Evolutionary conservation across 495 filamentous ascomycete genomes (phyloP).

Genomic region (Penicillium angulare): DNA sequence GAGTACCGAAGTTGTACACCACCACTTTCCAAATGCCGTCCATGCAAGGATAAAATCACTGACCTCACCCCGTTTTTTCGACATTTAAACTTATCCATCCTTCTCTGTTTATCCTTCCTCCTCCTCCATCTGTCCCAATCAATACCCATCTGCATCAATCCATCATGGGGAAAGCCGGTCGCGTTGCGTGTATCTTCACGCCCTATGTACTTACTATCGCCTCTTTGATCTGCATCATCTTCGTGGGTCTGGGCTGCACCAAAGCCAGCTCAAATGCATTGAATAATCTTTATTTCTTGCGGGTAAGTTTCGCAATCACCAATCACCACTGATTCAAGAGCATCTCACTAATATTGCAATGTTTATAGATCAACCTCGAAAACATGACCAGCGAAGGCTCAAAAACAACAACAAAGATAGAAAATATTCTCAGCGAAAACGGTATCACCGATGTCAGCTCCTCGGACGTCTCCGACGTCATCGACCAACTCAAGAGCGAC

Average conservation of each 20-base stretch:
- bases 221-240: conserved; percentile 67
- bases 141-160: too few relatives aligned
- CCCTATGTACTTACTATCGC: conserved; percentile 74
- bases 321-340: too few relatives aligned
- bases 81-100: conserved; percentile 1
- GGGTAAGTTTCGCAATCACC: conserved; percentile 57
- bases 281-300: conserved; percentile 68
- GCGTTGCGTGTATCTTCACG: conserved; percentile 76
- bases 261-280: conserved; percentile 53
- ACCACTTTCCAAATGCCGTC: conserved; percentile 10
- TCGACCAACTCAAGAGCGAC: conserved; percentile 24
- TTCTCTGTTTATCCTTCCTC: not conserved
- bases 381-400: conserved; percentile 36
- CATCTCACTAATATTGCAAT: not conserved
- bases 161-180: conserved; percentile 70
- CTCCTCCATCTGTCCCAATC: not conserved
- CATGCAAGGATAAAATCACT: conserved; percentile 15
- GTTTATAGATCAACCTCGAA: conserved; percentile 34
- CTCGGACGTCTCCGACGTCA: conserved; percentile 26
- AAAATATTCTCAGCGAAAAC: conserved; percentile 23
- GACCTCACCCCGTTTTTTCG: not conserved
- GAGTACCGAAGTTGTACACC: too few relatives aligned
- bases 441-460: conserved; percentile 31
- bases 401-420: conserved; percentile 19
- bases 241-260: conserved; percentile 71